Evolutionary conservation across 495 filamentous ascomycete species (phyloP), one percentile per base, ranked within the genome.

Genomic region (Penicillium soppii): DNA sequence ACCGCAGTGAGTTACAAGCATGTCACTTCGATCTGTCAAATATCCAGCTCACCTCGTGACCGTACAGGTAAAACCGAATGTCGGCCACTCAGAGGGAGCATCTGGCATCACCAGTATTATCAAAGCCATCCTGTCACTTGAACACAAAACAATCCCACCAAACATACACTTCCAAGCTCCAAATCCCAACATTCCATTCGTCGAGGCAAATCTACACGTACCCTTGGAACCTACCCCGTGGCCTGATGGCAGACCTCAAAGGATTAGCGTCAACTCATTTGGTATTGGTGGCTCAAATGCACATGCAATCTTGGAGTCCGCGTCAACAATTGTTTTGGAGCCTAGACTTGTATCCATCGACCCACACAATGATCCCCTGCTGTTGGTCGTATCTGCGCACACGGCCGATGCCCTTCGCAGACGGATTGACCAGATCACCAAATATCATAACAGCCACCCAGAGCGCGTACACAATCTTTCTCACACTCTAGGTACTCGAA

Each of bases 21-120:
- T n/a, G n/a, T n/a, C n/a, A n/a, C n/a, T n/a, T n/a, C 60, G 32
- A 4, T n/a, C 15, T 7, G 37, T 8, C n/a, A 25, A 26, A 20
- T 6, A 13, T 3, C 4, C 2, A 32, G 29, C 29, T 32, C 10
- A 4, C 5, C 30, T 39, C 9, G 16, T 22, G 5, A 37, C 13
- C 16, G 12, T 1, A n/a, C 21, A 53, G 48, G 77, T 88, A 46
- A 92, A 92, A 62, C 80, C 89, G 2, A 92, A 92, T 49, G 74
- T 92, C n/a, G 89, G 89, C 1, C 89, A 94, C 69, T 86, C 82
- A 6, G 89, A 92, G 54, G 84, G 88, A 40, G 88, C 86, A 4
- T 91, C 89, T 37, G 89, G 89, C 25, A 74, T 89, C 16, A 86
- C 87, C 2, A 82, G 85, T 3, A 73, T 94, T 7, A 77, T 86